phyloP scores from a whole-genome alignment of 805 yeast species.

The Jamesozyma hellenica region DNA sequence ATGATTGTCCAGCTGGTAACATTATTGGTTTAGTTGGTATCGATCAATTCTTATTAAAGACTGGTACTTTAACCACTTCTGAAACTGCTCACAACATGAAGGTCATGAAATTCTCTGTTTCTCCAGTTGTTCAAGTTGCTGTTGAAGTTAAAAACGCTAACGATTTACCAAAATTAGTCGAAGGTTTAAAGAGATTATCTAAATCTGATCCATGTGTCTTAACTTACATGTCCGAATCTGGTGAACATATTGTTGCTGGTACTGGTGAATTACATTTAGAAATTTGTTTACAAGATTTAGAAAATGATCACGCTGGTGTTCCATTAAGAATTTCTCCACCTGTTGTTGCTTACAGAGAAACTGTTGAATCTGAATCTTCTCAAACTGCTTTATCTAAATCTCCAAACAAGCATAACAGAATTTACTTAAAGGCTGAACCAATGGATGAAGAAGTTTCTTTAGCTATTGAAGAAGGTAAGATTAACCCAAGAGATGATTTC shows the following conservation, averaged over 20 bases:
- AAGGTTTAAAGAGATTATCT: constrained; percentile 99
- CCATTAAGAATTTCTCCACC: constrained; percentile 97
- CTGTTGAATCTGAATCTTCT: constrained; percentile 86
- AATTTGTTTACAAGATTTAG: constrained; percentile 91
- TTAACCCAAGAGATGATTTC: constrained; percentile 94
- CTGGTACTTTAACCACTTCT: constrained; percentile 96
- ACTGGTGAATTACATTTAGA: constrained; percentile 99
- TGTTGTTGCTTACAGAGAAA: constrained; percentile 97
- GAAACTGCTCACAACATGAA: constrained; percentile 98
- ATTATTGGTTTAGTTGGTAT: constrained; percentile 99
- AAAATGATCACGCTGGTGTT: constrained; percentile 98
- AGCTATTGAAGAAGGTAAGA: constrained; percentile 89
- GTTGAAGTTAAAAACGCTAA: constrained; percentile 99
- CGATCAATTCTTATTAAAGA: constrained; percentile 98
- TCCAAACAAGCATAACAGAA: constrained; percentile 99
- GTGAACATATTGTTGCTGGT: constrained; percentile 99
- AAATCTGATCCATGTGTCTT: constrained; percentile 99
- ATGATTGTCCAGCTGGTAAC: constrained; percentile 99
- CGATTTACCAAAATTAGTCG: constrained; percentile 98
- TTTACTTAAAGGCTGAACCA: constrained; percentile 95
- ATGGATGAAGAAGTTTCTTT: constrained; percentile 82
- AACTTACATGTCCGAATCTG: constrained; percentile 77
- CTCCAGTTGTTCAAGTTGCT: constrained; percentile 99
- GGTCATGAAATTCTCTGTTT: constrained; percentile 99
- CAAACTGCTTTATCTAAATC: constrained; percentile 97